phyloP scores from a whole-genome alignment of 2,329 filamentous ascomycete species.

The Dactylonectria estremocensis region DNA sequence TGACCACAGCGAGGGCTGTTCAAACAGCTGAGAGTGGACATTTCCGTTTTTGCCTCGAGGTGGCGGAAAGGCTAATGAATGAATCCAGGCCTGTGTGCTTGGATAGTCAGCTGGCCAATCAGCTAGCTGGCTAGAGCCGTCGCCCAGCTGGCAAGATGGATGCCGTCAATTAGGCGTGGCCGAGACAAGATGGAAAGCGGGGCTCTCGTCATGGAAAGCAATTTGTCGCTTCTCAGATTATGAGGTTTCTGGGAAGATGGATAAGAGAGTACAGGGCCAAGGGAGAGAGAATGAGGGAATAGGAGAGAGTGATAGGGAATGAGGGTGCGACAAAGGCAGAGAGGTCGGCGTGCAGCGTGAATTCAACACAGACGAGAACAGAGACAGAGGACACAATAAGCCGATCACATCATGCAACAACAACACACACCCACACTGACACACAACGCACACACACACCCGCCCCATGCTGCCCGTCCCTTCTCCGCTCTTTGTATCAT shows the following conservation, averaged over 20 bases:
- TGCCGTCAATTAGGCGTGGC: not conserved
- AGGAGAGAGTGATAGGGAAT: too few species aligned
- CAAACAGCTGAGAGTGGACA: slow-evolving; percentile 15
- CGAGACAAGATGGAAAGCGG: slow-evolving; percentile 5
- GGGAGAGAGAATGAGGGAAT: not conserved
- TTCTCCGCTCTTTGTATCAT: slow-evolving; percentile 27
- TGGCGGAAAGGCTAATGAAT: slow-evolving; percentile 29
- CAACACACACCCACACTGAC: slow-evolving; percentile 29
- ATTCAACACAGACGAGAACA: not conserved
- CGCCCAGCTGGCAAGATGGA: slow-evolving; percentile 15
- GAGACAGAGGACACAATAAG: slow-evolving; percentile 20
- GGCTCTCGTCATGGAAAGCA: not conserved
- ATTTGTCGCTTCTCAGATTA: not conserved
- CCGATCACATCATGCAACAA: slow-evolving; percentile 28
- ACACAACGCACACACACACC: slow-evolving; percentile 21
- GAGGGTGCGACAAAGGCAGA: not conserved
- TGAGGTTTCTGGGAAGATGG: not conserved
- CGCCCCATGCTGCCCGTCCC: slow-evolving; percentile 18
- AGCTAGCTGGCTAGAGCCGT: slow-evolving; percentile 25
- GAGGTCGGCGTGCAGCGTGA: not conserved
- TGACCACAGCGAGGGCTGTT: slow-evolving; percentile 10
- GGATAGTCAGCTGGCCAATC: slow-evolving; percentile 40
- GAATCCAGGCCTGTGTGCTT: slow-evolving; percentile 23
- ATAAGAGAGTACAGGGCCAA: not conserved
- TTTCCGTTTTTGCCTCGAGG: slow-evolving; percentile 20